These are phyloP conservation scores for Aspergillus viridinutans DNA, from an alignment of 2,329 filamentous ascomycete species.

Conservation along the genomic window DNA sequence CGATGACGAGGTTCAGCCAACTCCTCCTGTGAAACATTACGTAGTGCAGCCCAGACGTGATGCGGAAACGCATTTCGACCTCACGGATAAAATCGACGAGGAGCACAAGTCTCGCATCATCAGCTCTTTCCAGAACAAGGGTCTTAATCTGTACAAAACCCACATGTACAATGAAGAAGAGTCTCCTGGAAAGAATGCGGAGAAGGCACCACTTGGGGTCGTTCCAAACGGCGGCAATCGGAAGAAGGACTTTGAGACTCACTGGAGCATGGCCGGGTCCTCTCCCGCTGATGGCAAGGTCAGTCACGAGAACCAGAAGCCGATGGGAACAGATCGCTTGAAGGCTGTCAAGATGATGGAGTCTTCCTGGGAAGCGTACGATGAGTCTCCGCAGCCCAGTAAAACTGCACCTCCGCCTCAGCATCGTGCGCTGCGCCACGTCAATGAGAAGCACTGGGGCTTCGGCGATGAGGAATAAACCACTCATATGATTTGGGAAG, in stretches of 20 bases:
- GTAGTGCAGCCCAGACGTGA: conserved; percentile 70
- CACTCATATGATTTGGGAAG: neutral
- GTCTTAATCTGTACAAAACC: conserved; percentile 71
- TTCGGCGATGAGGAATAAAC: conserved; percentile 36
- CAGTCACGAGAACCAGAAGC: conserved; percentile 39
- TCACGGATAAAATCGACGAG: conserved; percentile 70
- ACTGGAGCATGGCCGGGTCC: conserved; percentile 70
- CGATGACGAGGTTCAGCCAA: conserved; percentile 49
- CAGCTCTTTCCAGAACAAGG: conserved; percentile 59
- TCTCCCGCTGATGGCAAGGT: conserved; percentile 32
- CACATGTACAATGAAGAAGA: conserved; percentile 64
- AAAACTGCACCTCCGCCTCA: conserved; percentile 23
- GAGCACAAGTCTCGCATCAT: conserved; percentile 42
- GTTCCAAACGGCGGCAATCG: conserved; percentile 71
- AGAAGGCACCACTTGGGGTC: conserved; percentile 53
- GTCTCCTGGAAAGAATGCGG: conserved; percentile 27
- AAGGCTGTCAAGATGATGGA: conserved; percentile 73
- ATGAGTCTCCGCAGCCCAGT: conserved; percentile 31
- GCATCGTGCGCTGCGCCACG: conserved; percentile 21
- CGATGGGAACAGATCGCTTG: conserved; percentile 55
- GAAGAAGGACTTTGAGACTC: conserved; percentile 69
- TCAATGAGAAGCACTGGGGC: conserved; percentile 40
- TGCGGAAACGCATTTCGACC: conserved; percentile 76
- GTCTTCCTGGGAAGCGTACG: conserved; percentile 48
- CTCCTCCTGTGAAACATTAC: conserved; percentile 49